Percentiles rank a stretch among this genome's conserved stretches.
Evolutionary conservation across 495 filamentous ascomycete species (phyloP).

Genomic region (Penicillium taxi): DNA sequence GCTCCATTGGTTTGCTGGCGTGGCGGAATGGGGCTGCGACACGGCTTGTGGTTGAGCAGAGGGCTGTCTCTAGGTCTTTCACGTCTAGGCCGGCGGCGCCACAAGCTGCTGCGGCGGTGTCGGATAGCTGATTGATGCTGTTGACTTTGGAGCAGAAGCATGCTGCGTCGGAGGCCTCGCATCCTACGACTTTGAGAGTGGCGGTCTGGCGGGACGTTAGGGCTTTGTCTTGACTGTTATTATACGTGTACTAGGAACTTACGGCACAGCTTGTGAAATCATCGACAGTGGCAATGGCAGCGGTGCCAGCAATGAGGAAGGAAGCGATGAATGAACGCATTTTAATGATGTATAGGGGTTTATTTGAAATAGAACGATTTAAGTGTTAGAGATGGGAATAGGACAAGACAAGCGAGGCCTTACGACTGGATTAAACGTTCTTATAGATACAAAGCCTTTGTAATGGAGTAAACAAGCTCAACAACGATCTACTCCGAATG

Average conservation of each 20-base stretch:
- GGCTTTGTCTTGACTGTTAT: not conserved
- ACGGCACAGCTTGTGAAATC: conserved; percentile 14
- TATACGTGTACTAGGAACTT: conserved; percentile 1
- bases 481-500: conserved; percentile 5
- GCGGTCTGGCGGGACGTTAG: conserved; percentile 13
- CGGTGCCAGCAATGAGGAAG: conserved; percentile 13
- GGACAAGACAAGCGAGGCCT: not conserved
- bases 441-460: conserved; percentile 15
- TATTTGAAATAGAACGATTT: no score
- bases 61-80: not conserved
- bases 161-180: conserved; percentile 3
- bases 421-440: no score
- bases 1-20: conserved; percentile 19
- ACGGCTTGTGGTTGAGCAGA: conserved; percentile 7
- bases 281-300: conserved; percentile 1
- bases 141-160: conserved; percentile 20
- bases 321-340: conserved; percentile 20
- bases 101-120: conserved; percentile 6
- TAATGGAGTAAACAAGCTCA: conserved; percentile 5
- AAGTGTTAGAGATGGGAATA: no score
- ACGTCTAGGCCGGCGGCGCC: conserved; percentile 9
- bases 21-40: conserved; percentile 12
- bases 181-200: not conserved
- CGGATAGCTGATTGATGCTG: conserved; percentile 2
- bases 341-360: conserved; percentile 1